A percentile compares a stretch with the other conserved stretches of the same genome.
phyloP scores from a whole-genome alignment of 176 grass and related monocot genomes.

The Eleusine coracana region DNA sequence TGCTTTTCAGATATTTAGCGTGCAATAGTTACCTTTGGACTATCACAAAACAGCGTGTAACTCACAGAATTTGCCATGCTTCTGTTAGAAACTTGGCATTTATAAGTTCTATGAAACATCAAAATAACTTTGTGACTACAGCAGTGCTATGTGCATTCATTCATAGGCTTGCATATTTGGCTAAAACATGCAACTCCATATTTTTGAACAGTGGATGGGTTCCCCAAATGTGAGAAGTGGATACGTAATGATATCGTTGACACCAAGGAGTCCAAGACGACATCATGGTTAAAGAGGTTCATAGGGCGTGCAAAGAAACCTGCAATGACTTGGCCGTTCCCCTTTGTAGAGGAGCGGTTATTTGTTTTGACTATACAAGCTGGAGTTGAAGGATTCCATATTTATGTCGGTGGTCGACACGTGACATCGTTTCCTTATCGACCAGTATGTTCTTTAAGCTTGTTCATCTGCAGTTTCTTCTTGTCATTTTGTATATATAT shows the following conservation, averaged over 20 bases:
- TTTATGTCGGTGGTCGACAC: slow-evolving; percentile 87
- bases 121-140: slow-evolving; percentile 6
- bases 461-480: background rate
- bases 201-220: slow-evolving; percentile 86
- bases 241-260: slow-evolving; percentile 71
- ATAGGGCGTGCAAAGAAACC: slow-evolving; percentile 99
- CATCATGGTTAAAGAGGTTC: slow-evolving; percentile 94
- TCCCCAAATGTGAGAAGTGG: slow-evolving; percentile 99
- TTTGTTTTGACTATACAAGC: slow-evolving; percentile 97
- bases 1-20: background rate
- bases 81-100: too few species aligned
- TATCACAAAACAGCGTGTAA: background rate
- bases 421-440: slow-evolving; percentile 89
- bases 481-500: slow-evolving; percentile 7
- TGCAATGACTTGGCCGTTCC: slow-evolving; percentile 89
- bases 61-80: background rate
- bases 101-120: background rate
- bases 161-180: slow-evolving; percentile 53
- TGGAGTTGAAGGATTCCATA: slow-evolving; percentile 97
- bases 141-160: slow-evolving; percentile 36
- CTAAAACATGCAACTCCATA: slow-evolving; percentile 47
- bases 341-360: slow-evolving; percentile 85
- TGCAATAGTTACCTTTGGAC: background rate
- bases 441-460: slow-evolving; percentile 59
- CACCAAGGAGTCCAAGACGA: slow-evolving; percentile 90